Percentiles rank a stretch among this genome's conserved stretches.
Conservation (phyloP, 805 yeast genomes). For the Candida taoyuanica region DNA sequence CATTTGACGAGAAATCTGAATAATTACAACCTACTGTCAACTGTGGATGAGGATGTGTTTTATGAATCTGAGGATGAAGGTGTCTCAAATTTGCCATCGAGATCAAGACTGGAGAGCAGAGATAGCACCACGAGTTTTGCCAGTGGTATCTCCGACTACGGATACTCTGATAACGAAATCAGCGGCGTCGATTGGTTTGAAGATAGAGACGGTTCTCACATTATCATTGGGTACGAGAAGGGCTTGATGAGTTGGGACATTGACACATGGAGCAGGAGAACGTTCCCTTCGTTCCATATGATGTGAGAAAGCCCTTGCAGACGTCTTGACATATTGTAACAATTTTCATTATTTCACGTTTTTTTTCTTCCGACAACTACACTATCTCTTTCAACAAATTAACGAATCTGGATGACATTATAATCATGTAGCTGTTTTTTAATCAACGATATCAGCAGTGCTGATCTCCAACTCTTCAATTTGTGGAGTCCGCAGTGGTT, state of each 20-base stretch:
- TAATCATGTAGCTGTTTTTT: not conserved
- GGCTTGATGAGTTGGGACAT: constrained; percentile 71
- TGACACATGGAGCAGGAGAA: constrained; percentile 57
- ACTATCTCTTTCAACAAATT: not conserved
- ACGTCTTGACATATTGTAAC: too few relatives aligned
- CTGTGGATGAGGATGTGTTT: constrained; percentile 13
- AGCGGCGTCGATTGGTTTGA: constrained; percentile 59
- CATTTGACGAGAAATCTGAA: constrained; percentile 18
- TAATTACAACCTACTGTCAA: constrained; percentile 23
- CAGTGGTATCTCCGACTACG: constrained; percentile 18
- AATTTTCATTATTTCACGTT: too few relatives aligned
- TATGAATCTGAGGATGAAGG: constrained; percentile 20
- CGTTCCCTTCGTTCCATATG: constrained; percentile 51
- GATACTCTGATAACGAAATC: constrained; percentile 43
- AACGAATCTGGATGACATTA: too few relatives aligned
- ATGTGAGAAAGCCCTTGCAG: constrained; percentile 32
- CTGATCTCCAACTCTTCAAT: constrained; percentile 16
- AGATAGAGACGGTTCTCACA: constrained; percentile 43
- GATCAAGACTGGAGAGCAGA: constrained; percentile 7
- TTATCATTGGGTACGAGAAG: constrained; percentile 59
- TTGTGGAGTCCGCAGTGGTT: constrained; percentile 5
- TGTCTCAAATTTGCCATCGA: constrained; percentile 13
- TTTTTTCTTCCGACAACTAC: too few relatives aligned
- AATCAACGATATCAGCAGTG: constrained; percentile 41
- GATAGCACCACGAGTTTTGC: constrained; percentile 7